Evolutionary conservation across 2,329 filamentous ascomycete genomes (phyloP), one percentile per base, ranked within the genome.

Genomic region (Nothophaeocryptopus gaeumannii): DNA sequence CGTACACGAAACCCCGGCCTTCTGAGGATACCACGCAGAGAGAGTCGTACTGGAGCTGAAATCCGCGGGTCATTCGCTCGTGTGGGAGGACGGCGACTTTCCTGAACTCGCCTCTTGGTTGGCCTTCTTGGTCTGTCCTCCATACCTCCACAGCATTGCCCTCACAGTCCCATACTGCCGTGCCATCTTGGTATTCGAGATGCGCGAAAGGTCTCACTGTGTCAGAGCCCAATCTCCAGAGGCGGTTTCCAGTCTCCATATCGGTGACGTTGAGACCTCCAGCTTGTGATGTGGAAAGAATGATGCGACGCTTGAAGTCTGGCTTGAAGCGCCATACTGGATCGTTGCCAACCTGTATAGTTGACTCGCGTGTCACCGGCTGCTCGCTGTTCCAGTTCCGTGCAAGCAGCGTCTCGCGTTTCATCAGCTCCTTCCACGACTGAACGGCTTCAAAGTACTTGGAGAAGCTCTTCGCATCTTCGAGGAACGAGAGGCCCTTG

Each of bases 171-270:
- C 71, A 77, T 2, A 73, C 72, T 2, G 69, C 72, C 41, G 68
- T 72, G 9, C 73, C 74, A 58, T 74, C 69, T 48, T 75, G 67
- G 46, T 77, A 77, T 45, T 77, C 74, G 9, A 77, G 58, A 59
- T 76, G 74, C 1, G 74, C 74, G 47, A 70, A 74, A 4, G 69
- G 67, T 10, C 72, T 65, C 30, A 75, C 73, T 47, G 42, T 41
- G 10, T 51, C 47, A 16, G 13, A 36, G 7, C 53, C 41, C 16
- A 66, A 43, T 9, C 63, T 59, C 71, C 72, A 76, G 5, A 77
- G 58, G 12, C 69, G 58, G 3, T 54, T 50, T 9, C 72, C 73
- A 12, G 67, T 66, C 39, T 76, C 73, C 70, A 77, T 75, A 53
- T 74, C 72, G 5, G 70, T 74, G 35, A 76, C 73, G 44, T 70